Evolutionary conservation across 257 asterid genomes (phyloP).

Genomic region (Parsonsia alboflavescens): DNA sequence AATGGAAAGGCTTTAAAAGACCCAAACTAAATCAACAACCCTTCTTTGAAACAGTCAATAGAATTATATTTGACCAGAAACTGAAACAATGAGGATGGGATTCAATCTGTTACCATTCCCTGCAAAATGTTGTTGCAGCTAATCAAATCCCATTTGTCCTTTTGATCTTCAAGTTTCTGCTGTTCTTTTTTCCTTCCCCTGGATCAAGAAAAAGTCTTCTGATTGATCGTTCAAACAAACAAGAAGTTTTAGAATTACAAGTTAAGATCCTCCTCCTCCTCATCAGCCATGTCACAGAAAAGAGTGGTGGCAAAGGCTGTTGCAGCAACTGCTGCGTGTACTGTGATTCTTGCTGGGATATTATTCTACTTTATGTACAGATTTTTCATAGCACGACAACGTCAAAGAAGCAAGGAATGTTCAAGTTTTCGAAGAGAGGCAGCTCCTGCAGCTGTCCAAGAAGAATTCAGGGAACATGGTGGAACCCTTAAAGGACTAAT

Average conservation of each 20-base stretch:
- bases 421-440: slow-evolving; percentile 54
- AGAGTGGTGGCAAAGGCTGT: slow-evolving; percentile 34
- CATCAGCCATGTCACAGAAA: slow-evolving; percentile 28
- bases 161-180: not conserved
- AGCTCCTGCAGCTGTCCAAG: slow-evolving; percentile 9
- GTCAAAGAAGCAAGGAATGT: slow-evolving; percentile 11
- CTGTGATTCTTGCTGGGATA: slow-evolving; percentile 34
- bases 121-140: not conserved
- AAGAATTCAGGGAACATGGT: slow-evolving; percentile 39
- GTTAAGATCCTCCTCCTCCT: not conserved
- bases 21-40: slow-evolving; percentile 14
- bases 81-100: not conserved
- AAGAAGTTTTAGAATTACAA: not conserved
- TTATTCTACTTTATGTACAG: slow-evolving; percentile 37
- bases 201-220: not conserved
- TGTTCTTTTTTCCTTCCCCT: not conserved
- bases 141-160: not conserved
- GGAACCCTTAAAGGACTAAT: slow-evolving; percentile 52
- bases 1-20: not conserved
- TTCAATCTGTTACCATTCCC: not conserved
- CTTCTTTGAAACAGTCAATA: slow-evolving; percentile 19
- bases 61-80: not conserved
- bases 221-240: not conserved
- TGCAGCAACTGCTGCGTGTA: slow-evolving; percentile 39
- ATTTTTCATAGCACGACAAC: slow-evolving; percentile 23